These are phyloP conservation scores for Roridomyces roridus DNA, from an alignment of 768 basidiomycete genomes.

Conservation along the genomic window DNA sequence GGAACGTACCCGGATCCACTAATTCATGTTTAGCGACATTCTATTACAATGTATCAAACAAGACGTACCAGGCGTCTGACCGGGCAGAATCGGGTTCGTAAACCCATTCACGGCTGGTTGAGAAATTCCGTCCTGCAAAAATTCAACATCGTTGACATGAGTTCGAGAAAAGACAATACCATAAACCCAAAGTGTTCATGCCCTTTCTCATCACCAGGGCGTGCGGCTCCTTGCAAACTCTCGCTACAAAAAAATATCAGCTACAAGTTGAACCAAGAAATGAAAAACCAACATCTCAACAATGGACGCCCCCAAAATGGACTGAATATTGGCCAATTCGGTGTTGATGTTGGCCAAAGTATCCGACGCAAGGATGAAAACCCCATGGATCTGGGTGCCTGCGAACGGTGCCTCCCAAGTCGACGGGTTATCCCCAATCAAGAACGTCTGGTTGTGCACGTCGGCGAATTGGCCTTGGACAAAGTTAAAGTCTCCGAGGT, in stretches of 20 bases:
- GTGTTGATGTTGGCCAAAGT: constrained; percentile 25
- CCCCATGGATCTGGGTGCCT: constrained; percentile 28
- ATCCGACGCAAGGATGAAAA: constrained; percentile 31
- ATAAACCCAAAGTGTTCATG: constrained; percentile 35
- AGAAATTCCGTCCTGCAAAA: constrained; percentile 31
- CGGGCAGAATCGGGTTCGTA: not conserved
- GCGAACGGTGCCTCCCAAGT: constrained; percentile 26
- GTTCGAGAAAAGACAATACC: not conserved
- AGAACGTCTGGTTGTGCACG: not conserved
- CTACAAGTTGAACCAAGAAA: not conserved
- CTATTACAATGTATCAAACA: too few species aligned
- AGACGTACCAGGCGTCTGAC: not conserved
- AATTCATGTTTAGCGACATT: too few species aligned
- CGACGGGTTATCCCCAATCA: constrained; percentile 20
- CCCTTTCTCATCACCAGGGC: constrained; percentile 21
- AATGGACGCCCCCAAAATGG: not conserved
- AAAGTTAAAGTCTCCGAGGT: constrained; percentile 23
- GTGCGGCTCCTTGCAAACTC: constrained; percentile 12
- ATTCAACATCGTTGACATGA: not conserved
- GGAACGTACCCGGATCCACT: constrained; percentile 10
- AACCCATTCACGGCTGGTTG: constrained; percentile 30
- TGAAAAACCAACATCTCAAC: not conserved
- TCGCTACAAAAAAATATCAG: not conserved
- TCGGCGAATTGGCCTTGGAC: constrained; percentile 12
- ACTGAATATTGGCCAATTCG: constrained; percentile 15